Base-by-base conservation (phyloP, 1,284 basidiomycete genomes). In the Garcileccinum viscosum region DNA sequence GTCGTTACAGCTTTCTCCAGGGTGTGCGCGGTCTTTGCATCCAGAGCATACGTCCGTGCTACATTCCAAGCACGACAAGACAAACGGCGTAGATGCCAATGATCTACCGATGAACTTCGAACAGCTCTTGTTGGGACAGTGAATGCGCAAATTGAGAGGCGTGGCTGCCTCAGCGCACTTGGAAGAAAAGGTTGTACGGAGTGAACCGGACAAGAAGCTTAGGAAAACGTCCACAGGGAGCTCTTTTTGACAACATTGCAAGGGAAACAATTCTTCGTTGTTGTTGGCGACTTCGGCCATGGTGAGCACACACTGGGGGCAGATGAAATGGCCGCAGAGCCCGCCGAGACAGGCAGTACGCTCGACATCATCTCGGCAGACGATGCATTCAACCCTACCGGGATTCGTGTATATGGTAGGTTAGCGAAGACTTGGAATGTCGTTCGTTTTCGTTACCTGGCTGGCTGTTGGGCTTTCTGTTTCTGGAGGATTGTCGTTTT, bases 181-280 rank as follows among this genome's bases (percentile, higher is more conserved):
- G 66, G 72, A 70, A 19, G 74, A 65, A 67, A 82, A 84, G 1
- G 71, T 71, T 4, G 67, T 64, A 14, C 73, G 72, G 30, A 81
- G 74, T 0, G 70, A 68, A 22, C 64, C 47, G 5, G 76, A 70
- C 47, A 86, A 70, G 64, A 78, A 75, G 19, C 66, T 71, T 22
- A 75, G 73, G 63, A 85, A 76, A 42, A 62, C 22, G 14, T 71
- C 67, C 33, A 78, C 42, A 6, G 82, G 76, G 42, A 87, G 80
- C 1, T 63, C 65, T 19, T 74, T 69, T 24, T 78, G 73, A 71
- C 86, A 86, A 70, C 86, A 87, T 38, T 80, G 79, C 58, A 85
- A 78, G 0, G 86, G 86, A 62, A 82, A 81, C 1, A 85, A 74
- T 1, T 78, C 75, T 69, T 85, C 82, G 66, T 84, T 82, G 24